Percentiles rank a stretch among this genome's conserved stretches.
Evolutionary conservation across 2,329 filamentous ascomycete genomes (phyloP).

Genomic region (Laburnicola sp.): DNA sequence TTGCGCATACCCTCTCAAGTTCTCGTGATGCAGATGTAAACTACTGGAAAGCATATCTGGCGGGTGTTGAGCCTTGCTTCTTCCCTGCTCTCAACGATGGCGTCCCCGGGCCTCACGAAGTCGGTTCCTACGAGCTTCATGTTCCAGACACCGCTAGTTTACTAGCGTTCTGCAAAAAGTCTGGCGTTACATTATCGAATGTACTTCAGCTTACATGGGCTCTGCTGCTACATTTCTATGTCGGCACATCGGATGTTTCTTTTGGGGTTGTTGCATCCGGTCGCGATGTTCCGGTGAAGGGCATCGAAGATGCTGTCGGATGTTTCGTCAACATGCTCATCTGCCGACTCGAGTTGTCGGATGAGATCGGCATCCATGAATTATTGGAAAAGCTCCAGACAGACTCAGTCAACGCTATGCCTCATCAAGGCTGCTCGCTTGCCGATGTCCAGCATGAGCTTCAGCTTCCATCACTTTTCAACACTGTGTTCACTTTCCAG

Average conservation of each 20-base stretch:
- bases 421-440: conserved; percentile 55
- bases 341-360: conserved; percentile 45
- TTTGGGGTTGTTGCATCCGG: conserved; percentile 49
- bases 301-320: conserved; percentile 51
- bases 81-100: conserved; percentile 49
- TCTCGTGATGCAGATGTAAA: conserved; percentile 32
- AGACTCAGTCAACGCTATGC: conserved; percentile 52
- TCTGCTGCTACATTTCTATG: conserved; percentile 36
- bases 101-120: conserved; percentile 35
- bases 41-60: conserved; percentile 52
- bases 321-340: conserved; percentile 47
- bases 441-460: conserved; percentile 42
- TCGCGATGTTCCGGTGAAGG: conserved; percentile 48
- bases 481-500: conserved; percentile 42
- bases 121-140: conserved; percentile 43
- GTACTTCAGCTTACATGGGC: conserved; percentile 53
- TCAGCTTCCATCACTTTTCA: conserved; percentile 38
- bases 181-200: conserved; percentile 53
- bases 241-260: conserved; percentile 36
- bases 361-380: conserved; percentile 42
- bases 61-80: conserved; percentile 50
- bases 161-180: conserved; percentile 41
- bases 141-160: conserved; percentile 31
- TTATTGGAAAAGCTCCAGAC: conserved; percentile 50
- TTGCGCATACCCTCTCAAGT: conserved; percentile 20